These are phyloP conservation scores for Sporormia fimetaria DNA, from an alignment of 495 filamentous ascomycete species.

Conservation along the genomic window DNA sequence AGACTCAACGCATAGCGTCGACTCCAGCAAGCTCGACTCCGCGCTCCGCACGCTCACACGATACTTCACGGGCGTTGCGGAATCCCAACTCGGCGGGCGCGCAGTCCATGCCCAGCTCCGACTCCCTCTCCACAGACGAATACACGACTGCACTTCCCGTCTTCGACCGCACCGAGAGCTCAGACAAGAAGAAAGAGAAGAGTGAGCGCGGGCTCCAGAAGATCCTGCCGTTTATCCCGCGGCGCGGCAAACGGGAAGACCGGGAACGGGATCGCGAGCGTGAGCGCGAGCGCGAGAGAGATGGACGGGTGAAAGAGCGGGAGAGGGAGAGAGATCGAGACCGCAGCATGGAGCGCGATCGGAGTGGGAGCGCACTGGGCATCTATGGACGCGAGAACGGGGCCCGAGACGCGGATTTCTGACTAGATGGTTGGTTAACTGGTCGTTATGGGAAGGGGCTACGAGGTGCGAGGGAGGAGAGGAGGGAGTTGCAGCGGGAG, in stretches of 20 bases:
- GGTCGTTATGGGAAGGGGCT: slow-evolving; percentile 8
- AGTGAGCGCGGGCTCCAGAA: slow-evolving; percentile 17
- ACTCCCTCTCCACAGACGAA: slow-evolving; percentile 13
- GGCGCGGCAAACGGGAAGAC: slow-evolving; percentile 9
- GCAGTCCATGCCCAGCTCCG: slow-evolving; percentile 14
- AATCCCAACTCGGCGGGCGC: slow-evolving; percentile 6
- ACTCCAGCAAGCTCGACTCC: too few species aligned
- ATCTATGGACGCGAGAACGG: neutral
- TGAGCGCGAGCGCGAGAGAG: neutral
- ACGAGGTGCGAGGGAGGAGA: neutral
- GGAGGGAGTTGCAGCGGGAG: neutral
- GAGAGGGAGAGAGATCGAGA: slow-evolving; percentile 16
- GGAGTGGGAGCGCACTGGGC: slow-evolving; percentile 2
- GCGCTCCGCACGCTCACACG: neutral
- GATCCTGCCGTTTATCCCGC: slow-evolving; percentile 22
- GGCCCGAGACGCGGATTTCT: slow-evolving; percentile 3
- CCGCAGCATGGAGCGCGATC: neutral
- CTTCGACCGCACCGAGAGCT: too few species aligned
- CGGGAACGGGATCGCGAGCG: slow-evolving; percentile 10
- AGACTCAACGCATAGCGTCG: too few species aligned
- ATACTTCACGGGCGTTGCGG: neutral
- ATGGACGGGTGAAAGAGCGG: slow-evolving; percentile 15
- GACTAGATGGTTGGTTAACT: slow-evolving; percentile 17
- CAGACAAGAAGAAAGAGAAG: slow-evolving; percentile 15
- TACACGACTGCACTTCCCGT: slow-evolving; percentile 22